Evolutionary conservation across 306 rosid genomes (phyloP).

Genomic region (Arachis stenosperma): DNA sequence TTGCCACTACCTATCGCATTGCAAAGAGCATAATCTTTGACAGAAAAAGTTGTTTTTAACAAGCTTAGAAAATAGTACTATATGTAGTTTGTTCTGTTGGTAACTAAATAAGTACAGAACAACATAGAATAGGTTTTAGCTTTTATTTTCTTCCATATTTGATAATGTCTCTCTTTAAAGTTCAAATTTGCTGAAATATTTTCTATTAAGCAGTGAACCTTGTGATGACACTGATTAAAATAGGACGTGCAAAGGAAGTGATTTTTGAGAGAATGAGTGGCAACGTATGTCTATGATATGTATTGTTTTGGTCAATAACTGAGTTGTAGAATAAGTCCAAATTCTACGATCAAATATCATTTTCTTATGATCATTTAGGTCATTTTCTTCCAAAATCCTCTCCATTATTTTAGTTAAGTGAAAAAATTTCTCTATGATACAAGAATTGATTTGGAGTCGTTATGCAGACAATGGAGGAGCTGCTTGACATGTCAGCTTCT

Average conservation of each 20-base stretch:
- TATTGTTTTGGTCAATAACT: background rate
- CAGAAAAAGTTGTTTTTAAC: background rate
- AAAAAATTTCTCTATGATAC: background rate
- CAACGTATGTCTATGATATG: background rate
- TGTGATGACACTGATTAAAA: background rate
- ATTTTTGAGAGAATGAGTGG: background rate
- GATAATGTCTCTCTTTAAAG: background rate
- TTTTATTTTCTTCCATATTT: too few relatives aligned
- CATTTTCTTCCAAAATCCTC: background rate
- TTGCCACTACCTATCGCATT: background rate
- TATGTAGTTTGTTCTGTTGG: background rate
- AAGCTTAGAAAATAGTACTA: background rate
- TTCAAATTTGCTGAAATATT: background rate
- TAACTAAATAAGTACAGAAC: background rate
- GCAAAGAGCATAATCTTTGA: background rate
- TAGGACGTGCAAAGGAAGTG: background rate
- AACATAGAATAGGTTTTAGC: too few relatives aligned
- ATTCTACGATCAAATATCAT: constrained; percentile 17
- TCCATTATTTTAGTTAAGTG: background rate
- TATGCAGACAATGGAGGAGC: constrained; percentile 50
- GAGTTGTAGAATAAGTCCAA: background rate
- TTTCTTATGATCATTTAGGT: constrained; percentile 4
- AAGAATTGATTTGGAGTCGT: constrained; percentile 10
- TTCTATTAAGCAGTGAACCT: background rate
- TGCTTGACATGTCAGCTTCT: constrained; percentile 42